Percentiles rank a stretch among this genome's conserved stretches.
phyloP scores from a whole-genome alignment of 495 filamentous ascomycete genomes.

The Aspergillus carlsbadensis region DNA sequence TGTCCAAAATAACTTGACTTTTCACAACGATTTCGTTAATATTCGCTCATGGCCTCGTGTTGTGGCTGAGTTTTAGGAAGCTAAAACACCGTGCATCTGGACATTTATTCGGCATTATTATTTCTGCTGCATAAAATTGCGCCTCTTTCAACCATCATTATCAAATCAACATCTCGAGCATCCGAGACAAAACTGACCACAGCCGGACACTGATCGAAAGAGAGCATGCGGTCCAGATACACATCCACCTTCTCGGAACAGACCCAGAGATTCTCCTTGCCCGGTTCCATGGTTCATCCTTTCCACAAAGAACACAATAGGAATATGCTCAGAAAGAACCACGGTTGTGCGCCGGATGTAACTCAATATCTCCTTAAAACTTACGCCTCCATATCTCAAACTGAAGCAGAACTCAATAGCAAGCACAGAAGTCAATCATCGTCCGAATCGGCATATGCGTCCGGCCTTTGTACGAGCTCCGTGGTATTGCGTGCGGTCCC shows the following conservation, averaged over 20 bases:
- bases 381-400: conserved; percentile 2
- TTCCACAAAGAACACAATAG: neutral
- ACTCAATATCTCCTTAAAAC: neutral
- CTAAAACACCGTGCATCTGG: neutral
- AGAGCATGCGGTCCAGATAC: neutral
- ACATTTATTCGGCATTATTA: neutral
- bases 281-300: conserved; percentile 10
- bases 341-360: neutral
- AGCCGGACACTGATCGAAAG: neutral
- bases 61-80: neutral
- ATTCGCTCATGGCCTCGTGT: neutral
- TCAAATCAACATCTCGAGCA: neutral
- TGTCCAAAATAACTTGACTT: conserved; percentile 2
- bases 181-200: too few species aligned
- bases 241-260: neutral
- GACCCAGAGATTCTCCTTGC: neutral
- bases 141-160: neutral
- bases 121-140: neutral
- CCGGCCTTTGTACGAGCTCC: conserved; percentile 8
- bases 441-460: conserved; percentile 11
- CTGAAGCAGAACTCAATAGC: neutral
- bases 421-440: neutral
- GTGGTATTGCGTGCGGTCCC: neutral
- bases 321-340: neutral
- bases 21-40: neutral